phyloP scores from a whole-genome alignment of 2,329 filamentous ascomycete species.

The Ilyonectria sp. region DNA sequence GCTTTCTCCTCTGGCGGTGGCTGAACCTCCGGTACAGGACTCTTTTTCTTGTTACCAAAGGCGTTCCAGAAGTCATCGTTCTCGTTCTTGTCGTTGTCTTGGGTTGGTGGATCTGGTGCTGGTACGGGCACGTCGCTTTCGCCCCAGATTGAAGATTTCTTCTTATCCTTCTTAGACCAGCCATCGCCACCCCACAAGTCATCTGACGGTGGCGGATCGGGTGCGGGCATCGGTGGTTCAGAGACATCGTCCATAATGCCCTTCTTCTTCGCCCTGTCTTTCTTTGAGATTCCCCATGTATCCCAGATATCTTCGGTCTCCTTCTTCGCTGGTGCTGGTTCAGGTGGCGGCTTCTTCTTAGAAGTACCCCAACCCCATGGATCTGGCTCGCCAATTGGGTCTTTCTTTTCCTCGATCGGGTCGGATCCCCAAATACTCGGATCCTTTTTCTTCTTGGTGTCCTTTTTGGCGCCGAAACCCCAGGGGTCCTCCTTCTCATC shows the following conservation, averaged over 20 bases:
- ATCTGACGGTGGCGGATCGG: constrained; percentile 45
- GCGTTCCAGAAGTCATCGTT: constrained; percentile 48
- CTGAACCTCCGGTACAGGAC: constrained; percentile 8
- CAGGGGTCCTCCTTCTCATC: constrained; percentile 52
- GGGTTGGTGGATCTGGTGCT: constrained; percentile 41
- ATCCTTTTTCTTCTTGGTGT: constrained; percentile 61
- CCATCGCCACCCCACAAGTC: constrained; percentile 44
- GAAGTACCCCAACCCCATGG: constrained; percentile 55
- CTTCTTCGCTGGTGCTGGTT: constrained; percentile 45
- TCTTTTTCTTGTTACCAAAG: constrained; percentile 44
- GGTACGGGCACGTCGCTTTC: constrained; percentile 41
- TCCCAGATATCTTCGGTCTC: constrained; percentile 52
- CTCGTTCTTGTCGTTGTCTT: constrained; percentile 41
- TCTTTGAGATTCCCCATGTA: constrained; percentile 51
- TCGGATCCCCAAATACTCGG: constrained; percentile 55
- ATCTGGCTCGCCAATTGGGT: constrained; percentile 46
- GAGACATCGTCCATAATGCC: constrained; percentile 44
- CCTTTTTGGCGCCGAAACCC: constrained; percentile 56
- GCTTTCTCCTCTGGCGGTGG: constrained; percentile 37
- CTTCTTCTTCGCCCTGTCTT: constrained; percentile 52
- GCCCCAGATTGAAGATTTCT: constrained; percentile 47
- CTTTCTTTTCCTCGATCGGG: constrained; percentile 53
- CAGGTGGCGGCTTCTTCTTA: constrained; percentile 59
- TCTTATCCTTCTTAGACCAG: constrained; percentile 52
- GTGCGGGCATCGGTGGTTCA: constrained; percentile 40